Evolutionary conservation across 495 filamentous ascomycete genomes (phyloP).

Genomic region (Penicillium turbatum): DNA sequence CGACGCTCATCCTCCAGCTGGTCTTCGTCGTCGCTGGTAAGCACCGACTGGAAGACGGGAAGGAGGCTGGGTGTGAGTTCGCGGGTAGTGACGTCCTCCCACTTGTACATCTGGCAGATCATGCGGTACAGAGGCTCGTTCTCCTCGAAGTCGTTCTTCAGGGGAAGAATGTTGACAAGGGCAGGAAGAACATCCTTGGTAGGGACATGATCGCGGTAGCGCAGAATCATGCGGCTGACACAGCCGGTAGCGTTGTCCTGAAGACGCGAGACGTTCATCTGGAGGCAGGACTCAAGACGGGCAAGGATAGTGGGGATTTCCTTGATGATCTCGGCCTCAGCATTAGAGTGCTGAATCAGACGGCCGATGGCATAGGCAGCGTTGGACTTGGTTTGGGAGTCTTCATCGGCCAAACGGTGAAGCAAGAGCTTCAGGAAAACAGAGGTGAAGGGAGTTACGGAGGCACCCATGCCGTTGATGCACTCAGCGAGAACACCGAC

Average conservation of each 20-base stretch:
- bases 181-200: conserved; percentile 75
- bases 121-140: conserved; percentile 88
- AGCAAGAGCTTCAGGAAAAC: conserved; percentile 74
- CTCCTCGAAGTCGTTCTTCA: conserved; percentile 95
- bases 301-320: conserved; percentile 69
- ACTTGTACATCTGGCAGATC: conserved; percentile 79
- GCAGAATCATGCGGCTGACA: conserved; percentile 84
- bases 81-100: conserved; percentile 65
- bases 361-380: conserved; percentile 87
- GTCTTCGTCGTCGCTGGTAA: conserved; percentile 69
- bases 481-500: conserved; percentile 92
- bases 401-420: conserved; percentile 84
- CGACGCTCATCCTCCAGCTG: conserved; percentile 83
- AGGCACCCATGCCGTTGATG: conserved; percentile 74
- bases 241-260: conserved; percentile 95
- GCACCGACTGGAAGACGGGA: conserved; percentile 74
- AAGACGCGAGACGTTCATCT: conserved; percentile 67
- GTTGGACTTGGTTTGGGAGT: conserved; percentile 90
- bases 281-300: conserved; percentile 80
- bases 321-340: conserved; percentile 64
- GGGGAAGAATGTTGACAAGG: conserved; percentile 71
- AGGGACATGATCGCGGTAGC: conserved; percentile 73
- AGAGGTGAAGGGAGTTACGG: conserved; percentile 71
- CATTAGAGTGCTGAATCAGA: conserved; percentile 72
- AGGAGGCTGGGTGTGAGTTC: conserved; percentile 73